Evolutionary conservation across 768 basidiomycete genomes (phyloP).

Genomic region (Sporobolomyces phaffii): DNA sequence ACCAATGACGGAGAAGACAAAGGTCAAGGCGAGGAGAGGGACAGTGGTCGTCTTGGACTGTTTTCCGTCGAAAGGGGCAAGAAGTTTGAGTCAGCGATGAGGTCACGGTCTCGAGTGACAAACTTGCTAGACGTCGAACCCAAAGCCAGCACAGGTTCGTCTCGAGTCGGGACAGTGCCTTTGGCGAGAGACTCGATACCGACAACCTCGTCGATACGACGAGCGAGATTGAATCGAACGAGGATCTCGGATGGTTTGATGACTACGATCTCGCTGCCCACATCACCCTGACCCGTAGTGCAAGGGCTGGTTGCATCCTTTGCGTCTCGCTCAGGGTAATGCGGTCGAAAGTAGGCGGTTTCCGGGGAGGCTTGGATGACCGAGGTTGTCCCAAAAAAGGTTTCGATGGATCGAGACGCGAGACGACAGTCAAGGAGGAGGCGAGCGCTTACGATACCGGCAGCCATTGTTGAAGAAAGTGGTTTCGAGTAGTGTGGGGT

Average conservation of each 20-base stretch:
- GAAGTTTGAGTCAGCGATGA: too few species aligned
- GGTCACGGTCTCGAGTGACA: too few species aligned
- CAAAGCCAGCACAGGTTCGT: too few species aligned
- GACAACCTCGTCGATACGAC: too few species aligned
- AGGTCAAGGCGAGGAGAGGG: slow-evolving; percentile 15
- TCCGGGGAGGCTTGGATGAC: background rate
- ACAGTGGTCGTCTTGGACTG: background rate
- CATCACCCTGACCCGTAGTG: too few species aligned
- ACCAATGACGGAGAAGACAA: slow-evolving; percentile 7
- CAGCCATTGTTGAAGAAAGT: background rate
- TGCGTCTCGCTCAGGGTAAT: background rate
- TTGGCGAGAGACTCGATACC: too few species aligned
- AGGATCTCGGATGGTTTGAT: background rate
- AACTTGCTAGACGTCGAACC: too few species aligned
- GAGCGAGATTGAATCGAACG: background rate
- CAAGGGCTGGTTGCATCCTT: too few species aligned
- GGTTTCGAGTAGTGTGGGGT: background rate
- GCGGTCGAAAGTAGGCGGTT: background rate
- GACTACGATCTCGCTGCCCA: background rate
- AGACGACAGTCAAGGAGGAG: background rate
- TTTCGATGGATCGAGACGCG: background rate
- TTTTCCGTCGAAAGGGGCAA: too few species aligned
- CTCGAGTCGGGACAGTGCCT: too few species aligned
- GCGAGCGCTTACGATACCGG: background rate
- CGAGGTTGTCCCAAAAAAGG: background rate